Conservation (phyloP, 2,329 filamentous ascomycete species). For the Ophiostoma pallidulum region DNA sequence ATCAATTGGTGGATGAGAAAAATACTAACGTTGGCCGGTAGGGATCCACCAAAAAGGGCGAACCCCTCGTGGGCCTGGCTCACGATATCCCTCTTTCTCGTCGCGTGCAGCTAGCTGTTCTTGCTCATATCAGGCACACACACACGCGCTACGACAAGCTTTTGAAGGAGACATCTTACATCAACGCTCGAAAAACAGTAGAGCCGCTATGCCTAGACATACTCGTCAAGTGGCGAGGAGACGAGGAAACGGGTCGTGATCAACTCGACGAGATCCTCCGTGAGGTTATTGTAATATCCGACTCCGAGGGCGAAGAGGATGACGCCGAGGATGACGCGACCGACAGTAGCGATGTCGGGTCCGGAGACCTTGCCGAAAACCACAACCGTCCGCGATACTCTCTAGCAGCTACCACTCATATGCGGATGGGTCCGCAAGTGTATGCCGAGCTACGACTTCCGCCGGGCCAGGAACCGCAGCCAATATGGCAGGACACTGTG, state of each 20-base stretch:
- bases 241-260: conserved; percentile 59
- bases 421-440: background rate
- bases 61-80: conserved; percentile 49
- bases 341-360: conserved; percentile 15
- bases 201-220: conserved; percentile 53
- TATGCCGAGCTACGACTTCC: background rate
- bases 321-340: conserved; percentile 30
- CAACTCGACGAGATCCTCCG: conserved; percentile 57
- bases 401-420: background rate
- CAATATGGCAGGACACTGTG: background rate
- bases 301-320: conserved; percentile 40
- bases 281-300: conserved; percentile 58
- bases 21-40: too few relatives aligned
- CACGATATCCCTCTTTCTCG: conserved; percentile 47
- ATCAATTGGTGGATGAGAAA: background rate
- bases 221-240: conserved; percentile 62
- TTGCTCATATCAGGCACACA: conserved; percentile 58
- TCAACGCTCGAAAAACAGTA: conserved; percentile 51
- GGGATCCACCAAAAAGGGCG: conserved; percentile 42
- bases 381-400: background rate
- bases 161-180: conserved; percentile 47
- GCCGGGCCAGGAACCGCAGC: background rate
- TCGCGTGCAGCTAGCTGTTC: conserved; percentile 54
- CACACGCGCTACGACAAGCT: conserved; percentile 57
- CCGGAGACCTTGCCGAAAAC: conserved; percentile 8